Evolutionary conservation across 2,329 filamentous ascomycete genomes (phyloP).

Genomic region (Lojkania enalia): DNA sequence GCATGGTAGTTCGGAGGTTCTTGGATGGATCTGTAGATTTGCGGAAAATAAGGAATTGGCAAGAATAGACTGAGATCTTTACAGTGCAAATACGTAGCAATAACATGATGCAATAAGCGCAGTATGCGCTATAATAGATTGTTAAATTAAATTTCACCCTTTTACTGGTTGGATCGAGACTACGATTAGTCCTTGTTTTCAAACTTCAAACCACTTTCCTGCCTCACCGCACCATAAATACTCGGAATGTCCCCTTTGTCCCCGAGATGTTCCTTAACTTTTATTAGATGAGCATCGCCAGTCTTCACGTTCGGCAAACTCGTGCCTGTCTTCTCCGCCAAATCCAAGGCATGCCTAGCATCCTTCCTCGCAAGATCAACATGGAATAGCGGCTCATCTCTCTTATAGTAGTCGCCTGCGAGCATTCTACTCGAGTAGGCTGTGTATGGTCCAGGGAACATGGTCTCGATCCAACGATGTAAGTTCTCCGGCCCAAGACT

Average conservation of each 20-base stretch:
- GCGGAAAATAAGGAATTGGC: too few species aligned
- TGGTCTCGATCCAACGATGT: constrained; percentile 69
- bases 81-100: too few species aligned
- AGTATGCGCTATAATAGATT: too few species aligned
- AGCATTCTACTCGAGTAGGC: constrained; percentile 77
- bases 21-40: too few species aligned
- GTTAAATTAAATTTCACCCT: too few species aligned
- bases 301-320: background rate
- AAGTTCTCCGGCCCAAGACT: constrained; percentile 73
- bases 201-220: constrained; percentile 74
- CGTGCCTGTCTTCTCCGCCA: constrained; percentile 56
- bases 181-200: constrained; percentile 50
- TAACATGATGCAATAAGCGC: too few species aligned
- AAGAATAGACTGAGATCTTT: too few species aligned
- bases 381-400: constrained; percentile 78
- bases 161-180: background rate
- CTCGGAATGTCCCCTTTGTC: constrained; percentile 76
- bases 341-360: constrained; percentile 68
- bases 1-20: too few species aligned
- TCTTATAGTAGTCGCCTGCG: constrained; percentile 73
- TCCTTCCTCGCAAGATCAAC: constrained; percentile 85
- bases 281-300: constrained; percentile 63
- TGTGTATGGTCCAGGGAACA: constrained; percentile 76
- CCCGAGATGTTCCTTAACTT: constrained; percentile 70
- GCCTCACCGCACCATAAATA: constrained; percentile 78